A percentile compares a stretch with the other conserved stretches of the same genome.
Evolutionary conservation across 139 green algal species (phyloP).

Genomic region (Tetradesmus lagerheimii): DNA sequence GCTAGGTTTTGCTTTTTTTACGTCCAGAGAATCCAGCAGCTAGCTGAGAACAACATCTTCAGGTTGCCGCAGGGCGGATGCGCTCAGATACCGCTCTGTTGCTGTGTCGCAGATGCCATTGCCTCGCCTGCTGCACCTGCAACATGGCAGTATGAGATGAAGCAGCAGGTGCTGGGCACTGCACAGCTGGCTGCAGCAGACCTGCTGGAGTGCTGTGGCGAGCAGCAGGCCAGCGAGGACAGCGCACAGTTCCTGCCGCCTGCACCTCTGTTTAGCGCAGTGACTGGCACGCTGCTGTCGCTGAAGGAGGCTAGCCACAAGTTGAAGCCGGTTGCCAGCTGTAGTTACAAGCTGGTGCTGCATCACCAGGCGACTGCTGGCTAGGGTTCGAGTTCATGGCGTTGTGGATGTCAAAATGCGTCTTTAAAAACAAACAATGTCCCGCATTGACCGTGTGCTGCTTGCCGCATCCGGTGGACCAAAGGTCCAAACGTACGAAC

Average conservation of each 20-base stretch:
- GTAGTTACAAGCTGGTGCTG: background rate
- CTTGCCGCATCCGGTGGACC: no score
- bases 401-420: no score
- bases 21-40: no score
- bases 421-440: no score
- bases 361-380: background rate
- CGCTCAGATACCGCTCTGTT: background rate
- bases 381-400: no score
- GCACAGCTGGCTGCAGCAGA: background rate
- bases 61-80: no score
- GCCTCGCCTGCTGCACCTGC: background rate
- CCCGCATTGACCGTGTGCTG: no score
- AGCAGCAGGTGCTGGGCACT: conserved; percentile 32
- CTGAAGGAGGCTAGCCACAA: background rate
- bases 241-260: background rate
- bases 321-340: background rate
- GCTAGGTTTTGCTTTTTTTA: no score
- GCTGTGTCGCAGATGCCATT: background rate
- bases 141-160: background rate
- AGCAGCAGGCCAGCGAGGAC: background rate
- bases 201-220: background rate
- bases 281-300: background rate
- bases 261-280: background rate
- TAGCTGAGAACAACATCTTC: background rate
- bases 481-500: no score